Conservation (phyloP, 208 protist species). For the Trypanosoma melophagium region DNA sequence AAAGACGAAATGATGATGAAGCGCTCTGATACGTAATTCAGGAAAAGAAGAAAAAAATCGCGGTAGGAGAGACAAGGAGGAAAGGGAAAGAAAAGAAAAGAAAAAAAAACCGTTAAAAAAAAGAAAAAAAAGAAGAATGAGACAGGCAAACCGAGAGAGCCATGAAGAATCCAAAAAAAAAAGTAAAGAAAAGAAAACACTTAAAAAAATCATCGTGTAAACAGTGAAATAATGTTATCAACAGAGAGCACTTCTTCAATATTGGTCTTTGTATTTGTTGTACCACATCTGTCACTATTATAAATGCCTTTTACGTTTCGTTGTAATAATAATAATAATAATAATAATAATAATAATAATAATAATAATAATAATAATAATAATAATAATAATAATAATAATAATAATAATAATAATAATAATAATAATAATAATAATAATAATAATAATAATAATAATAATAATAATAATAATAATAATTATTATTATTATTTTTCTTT, state of each 20-base stretch:
- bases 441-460: too few species aligned
- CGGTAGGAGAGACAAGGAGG: not conserved
- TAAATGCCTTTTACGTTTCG: too few species aligned
- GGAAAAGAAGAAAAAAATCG: not conserved
- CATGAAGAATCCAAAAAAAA: slow-evolving; percentile 13
- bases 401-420: too few species aligned
- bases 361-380: too few species aligned
- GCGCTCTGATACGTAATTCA: not conserved
- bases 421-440: too few species aligned
- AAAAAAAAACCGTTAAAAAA: slow-evolving; percentile 3
- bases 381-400: too few species aligned
- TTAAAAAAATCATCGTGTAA: not conserved
- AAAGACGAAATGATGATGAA: too few species aligned
- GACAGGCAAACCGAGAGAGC: not conserved
- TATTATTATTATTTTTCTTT: slow-evolving; percentile 6
- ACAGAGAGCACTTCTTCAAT: not conserved
- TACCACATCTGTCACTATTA: too few species aligned
- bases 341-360: too few species aligned
- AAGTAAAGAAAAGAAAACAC: not conserved
- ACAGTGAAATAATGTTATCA: too few species aligned
- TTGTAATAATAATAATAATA: too few species aligned
- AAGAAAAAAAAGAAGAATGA: slow-evolving; percentile 1
- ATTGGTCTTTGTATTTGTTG: not conserved
- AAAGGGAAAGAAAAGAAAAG: slow-evolving; percentile 5
- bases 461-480: too few species aligned